Conservation (phyloP, 2,329 filamentous ascomycete genomes). For the Fusarium sp. region DNA sequence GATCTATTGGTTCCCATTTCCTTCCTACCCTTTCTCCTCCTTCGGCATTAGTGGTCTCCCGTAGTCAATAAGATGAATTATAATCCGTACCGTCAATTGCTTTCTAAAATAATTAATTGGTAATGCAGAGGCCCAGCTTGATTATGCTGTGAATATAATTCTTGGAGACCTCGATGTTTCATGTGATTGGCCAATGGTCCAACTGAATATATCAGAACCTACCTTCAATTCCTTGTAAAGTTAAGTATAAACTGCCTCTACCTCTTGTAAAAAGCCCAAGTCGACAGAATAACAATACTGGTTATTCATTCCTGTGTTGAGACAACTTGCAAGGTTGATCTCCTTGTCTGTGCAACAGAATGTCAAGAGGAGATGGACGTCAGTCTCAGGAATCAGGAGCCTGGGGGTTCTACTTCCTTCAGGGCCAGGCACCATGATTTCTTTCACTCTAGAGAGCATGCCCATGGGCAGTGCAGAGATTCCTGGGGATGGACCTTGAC, state of each 20-base stretch:
- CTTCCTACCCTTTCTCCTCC: not conserved
- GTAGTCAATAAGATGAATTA: fast-evolving
- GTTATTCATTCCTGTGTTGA: not conserved
- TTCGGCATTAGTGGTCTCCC: fast-evolving
- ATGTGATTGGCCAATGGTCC: fast-evolving
- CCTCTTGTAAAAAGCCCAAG: fast-evolving
- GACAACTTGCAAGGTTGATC: not conserved
- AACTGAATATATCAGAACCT: fast-evolving
- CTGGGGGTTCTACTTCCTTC: fast-evolving
- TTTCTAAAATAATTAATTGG: fast-evolving
- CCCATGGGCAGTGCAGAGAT: not conserved
- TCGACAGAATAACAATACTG: fast-evolving
- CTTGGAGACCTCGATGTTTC: fast-evolving
- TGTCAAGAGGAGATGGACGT: not conserved
- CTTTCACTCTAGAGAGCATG: not conserved
- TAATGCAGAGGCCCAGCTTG: fast-evolving
- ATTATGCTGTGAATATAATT: fast-evolving
- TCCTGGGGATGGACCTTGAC: fast-evolving
- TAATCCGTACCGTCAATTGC: fast-evolving
- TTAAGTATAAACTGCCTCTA: not conserved
- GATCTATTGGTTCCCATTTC: fast-evolving
- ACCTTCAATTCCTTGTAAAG: fast-evolving
- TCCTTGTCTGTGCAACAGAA: not conserved
- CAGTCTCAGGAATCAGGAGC: not conserved
- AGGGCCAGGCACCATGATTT: fast-evolving